Evolutionary conservation across 495 filamentous ascomycete genomes (phyloP), one percentile per base, ranked within the genome.

Genomic region (Penicillium arizonense): DNA sequence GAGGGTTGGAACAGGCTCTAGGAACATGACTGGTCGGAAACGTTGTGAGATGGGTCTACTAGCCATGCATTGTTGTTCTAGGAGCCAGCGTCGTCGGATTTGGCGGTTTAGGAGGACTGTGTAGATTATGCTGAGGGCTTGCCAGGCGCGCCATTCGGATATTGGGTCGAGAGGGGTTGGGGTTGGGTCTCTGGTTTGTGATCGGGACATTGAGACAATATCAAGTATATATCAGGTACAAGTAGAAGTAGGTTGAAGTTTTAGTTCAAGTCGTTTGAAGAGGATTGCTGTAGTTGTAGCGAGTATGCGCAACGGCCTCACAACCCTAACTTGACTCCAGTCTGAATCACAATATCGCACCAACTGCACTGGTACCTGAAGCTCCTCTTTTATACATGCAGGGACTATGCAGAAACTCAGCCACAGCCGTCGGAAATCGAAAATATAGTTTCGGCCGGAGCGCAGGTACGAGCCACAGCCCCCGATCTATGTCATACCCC

Each of bases 131-230:
- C 48, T 34, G 28, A 67, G 42, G 28, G 58, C 42, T 59, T 67
- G 61, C 37, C 44, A 64, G 55, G 53, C 63, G 47, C 63, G 61
- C 46, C 43, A 67, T 59, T 59, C 50, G 40, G 63, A 64, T 43
- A 53, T 44, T 11, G 61, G 50, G 53, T 67, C 61, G 6, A 66
- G 54, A 6, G 5, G 13, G 13, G 51, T 36, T 7, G 41, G 40
- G 18, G 18, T 1, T 30, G 28, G 26, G 10, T 32, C 0, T 24
- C 34, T 30, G 39, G 9, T 23, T 40, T n/a, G n/a, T 38, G 28
- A 30, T 30, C 16, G 28, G 33, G 14, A 10, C n/a, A 24, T 44
- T 32, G 38, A 5, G 34, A 36, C 20, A n/a, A 28, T 13, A 12
- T 41, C 13, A 7, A 11, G 16, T 23, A 30, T 30, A 26, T 1